Base-by-base conservation (phyloP, 441 rosid species). In the Erodium trifolium region DNA sequence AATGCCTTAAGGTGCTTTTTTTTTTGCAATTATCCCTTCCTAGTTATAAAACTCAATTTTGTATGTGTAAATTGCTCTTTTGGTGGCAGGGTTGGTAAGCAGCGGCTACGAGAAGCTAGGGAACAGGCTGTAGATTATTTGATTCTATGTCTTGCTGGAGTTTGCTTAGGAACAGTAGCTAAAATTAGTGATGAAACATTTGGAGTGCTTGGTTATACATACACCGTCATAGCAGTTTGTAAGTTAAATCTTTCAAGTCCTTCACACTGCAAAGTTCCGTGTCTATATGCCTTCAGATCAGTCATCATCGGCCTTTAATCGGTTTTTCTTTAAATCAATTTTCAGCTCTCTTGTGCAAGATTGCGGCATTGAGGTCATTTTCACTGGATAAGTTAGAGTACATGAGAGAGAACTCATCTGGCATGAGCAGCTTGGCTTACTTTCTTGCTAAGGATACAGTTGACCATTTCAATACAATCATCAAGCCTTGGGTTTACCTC, bases 201-300 rank as follows among this genome's bases (percentile, higher is more conserved):
- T 49, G 99, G 99, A 34, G 86, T 84, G 51, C 69, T 77, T 23
- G 99, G 99, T 65, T 94, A 94, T 49, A 91, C 96, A 51, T 90
- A 88, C 74, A 87, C 97, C 5, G 93, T 94, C 74, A 94, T 94
- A 70, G 97, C 96, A 70, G 89, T 94, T 71, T 91, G 99, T 94
- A 88, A 94, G 99, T 87, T 69, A 18, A 67, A 75, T 51, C 59
- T 51, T 51, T 51, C 59, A 51, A 51, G 59, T 51, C 59, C 59
- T 51, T 1, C 6, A n/a, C 16, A 14, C 12, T n/a, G 17, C 17
- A 51, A 51, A 23, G 57, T 51, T 51, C 57, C 17, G 4, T 14
- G n/a, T 51, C 18, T 51, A 2, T 12, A 51, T n/a, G 17, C 27
- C 27, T 23, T 23, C 27, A 23, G 27, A 23, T 23, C 27, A 23